Percentiles rank a stretch among this genome's conserved stretches.
These are phyloP conservation scores for Hortaea werneckii DNA, from an alignment of 2,329 filamentous ascomycete genomes.

Conservation along the genomic window DNA sequence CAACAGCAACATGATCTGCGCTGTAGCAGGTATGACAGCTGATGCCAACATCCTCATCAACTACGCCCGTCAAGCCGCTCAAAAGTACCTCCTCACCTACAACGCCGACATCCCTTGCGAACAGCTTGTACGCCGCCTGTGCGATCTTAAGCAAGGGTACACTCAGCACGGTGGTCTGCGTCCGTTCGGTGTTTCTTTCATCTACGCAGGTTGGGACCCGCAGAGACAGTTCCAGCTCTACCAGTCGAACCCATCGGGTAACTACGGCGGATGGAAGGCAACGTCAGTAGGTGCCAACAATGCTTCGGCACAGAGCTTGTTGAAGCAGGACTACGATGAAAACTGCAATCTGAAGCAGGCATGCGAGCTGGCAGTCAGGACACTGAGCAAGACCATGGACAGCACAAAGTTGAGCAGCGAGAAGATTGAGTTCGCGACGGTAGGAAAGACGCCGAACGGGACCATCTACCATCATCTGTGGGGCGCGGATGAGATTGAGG, in stretches of 20 bases:
- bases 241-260: conserved; percentile 96
- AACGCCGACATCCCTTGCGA: conserved; percentile 99
- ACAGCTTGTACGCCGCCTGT: conserved; percentile 90
- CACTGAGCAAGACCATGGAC: conserved; percentile 99
- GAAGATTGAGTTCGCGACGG: conserved; percentile 99
- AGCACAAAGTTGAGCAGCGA: conserved; percentile 97
- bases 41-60: conserved; percentile 99
- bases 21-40: conserved; percentile 96
- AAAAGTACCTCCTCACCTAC: conserved; percentile 96
- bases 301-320: conserved; percentile 85
- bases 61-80: conserved; percentile 92
- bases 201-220: conserved; percentile 96
- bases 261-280: conserved; percentile 99
- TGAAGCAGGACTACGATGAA: conserved; percentile 99
- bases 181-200: conserved; percentile 97
- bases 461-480: conserved; percentile 98
- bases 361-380: conserved; percentile 94
- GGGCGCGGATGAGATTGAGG: conserved; percentile 92
- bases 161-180: conserved; percentile 97
- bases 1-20: conserved; percentile 98
- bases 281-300: conserved; percentile 98
- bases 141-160: conserved; percentile 98
- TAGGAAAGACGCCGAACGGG: conserved; percentile 87
- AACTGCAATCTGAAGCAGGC: conserved; percentile 94
- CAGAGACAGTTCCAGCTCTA: conserved; percentile 97